Percentiles rank a stretch among this genome's conserved stretches.
Conservation (phyloP, 805 yeast genomes). For the Wickerhamomyces chaumierensis region DNA sequence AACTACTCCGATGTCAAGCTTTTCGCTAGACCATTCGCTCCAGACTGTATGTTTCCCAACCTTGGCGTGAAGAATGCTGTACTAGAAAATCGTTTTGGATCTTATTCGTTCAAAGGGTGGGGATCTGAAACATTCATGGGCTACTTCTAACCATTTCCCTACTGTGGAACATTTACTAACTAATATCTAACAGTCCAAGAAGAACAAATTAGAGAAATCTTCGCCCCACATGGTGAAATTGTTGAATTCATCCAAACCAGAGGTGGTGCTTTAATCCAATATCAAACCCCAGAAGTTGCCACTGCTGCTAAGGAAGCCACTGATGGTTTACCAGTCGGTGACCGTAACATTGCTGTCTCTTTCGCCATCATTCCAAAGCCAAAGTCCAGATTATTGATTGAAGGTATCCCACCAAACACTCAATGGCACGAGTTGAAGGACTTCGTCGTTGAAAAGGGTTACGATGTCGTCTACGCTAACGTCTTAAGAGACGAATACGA, state of each 20-base stretch:
- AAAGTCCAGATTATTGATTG: slow-evolving; percentile 59
- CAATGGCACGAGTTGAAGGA: slow-evolving; percentile 90
- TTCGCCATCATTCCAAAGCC: slow-evolving; percentile 40
- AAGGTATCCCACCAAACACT: slow-evolving; percentile 62
- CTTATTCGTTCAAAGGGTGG: not conserved
- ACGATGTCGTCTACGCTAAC: slow-evolving; percentile 49
- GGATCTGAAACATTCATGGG: not conserved
- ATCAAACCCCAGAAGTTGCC: slow-evolving; percentile 62
- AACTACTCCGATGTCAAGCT: slow-evolving; percentile 32
- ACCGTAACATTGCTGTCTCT: slow-evolving; percentile 33
- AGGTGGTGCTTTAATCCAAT: slow-evolving; percentile 87
- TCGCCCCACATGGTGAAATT: slow-evolving; percentile 54
- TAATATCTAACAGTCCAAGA: slow-evolving; percentile 22
- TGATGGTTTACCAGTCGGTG: slow-evolving; percentile 42
- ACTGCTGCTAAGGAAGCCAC: slow-evolving; percentile 60
- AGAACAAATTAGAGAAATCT: slow-evolving; percentile 59
- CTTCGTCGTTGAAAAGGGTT: slow-evolving; percentile 67
- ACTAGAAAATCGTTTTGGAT: not conserved
- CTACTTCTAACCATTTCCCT: not conserved
- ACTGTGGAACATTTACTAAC: slow-evolving; percentile 4
- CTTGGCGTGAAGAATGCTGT: not conserved
- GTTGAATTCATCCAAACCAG: slow-evolving; percentile 60
- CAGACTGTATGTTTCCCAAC: slow-evolving; percentile 33
- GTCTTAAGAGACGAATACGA: slow-evolving; percentile 34
- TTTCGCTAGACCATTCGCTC: slow-evolving; percentile 55